Base-by-base conservation (phyloP, 192 early-diverging fungal species). In the Borealophlyctis nickersoniae region DNA sequence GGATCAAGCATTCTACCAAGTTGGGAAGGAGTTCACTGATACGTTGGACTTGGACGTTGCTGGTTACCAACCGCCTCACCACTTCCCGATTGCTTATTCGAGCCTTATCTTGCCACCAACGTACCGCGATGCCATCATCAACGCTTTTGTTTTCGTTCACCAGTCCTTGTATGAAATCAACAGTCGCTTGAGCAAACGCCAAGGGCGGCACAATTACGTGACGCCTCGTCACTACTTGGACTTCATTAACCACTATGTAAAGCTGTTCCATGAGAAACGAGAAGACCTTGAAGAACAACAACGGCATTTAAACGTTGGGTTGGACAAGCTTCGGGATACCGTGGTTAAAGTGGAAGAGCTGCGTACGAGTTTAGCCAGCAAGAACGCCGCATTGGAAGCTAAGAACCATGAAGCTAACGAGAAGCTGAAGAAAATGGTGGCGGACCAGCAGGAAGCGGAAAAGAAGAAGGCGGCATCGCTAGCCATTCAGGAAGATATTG, bases 161-260 rank as follows among this genome's bases (percentile, higher is more conserved):
- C 85, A 91, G 70, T 94, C 95, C 0, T 78, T 98, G 52, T 88
- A 91, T 52, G 88, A 85, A 0, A 82, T 93, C 65, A 99, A 96
- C 70, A 80, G 83, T 30, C 87, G 88, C 49, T 83, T 99, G 56
- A 85, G 79, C 69, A 86, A 87, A 65, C 82, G 94, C 13, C 87
- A 86, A 53, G 94, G 93, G 4, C 79, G 82, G n/a, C 73, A 81
- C 32, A 90, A 91, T 65, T 89, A 92, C 49, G 91, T 92, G 23
- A 99, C 98, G 19, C 98, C 98, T 19, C 88, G 98, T 32, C 98
- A 99, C 71, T 99, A 92, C 75, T 77, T 99, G 23, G 98, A 99
- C 80, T 96, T 98, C 70, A 92, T 99, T 60, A 82, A 84, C 63
- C 94, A 97, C 52, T 98, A 94, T 69, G 89, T 88, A 23, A 84